Evolutionary conservation across 805 yeast genomes (phyloP).

Genomic region (Kuraishia hungarica): DNA sequence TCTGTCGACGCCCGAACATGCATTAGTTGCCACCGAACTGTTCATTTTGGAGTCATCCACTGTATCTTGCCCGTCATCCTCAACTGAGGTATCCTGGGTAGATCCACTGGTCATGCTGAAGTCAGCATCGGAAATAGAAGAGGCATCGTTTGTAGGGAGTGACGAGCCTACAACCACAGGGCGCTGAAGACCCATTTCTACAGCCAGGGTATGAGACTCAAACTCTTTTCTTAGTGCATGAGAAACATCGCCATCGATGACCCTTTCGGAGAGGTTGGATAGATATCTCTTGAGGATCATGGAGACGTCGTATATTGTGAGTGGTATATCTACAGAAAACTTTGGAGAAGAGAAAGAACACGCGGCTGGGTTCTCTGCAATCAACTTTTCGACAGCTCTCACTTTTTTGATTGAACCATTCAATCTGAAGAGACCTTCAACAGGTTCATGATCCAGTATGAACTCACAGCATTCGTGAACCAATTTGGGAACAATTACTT

Average conservation of each 20-base stretch:
- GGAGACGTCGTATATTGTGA: conserved; percentile 23
- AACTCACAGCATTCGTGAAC: conserved; percentile 23
- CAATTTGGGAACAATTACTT: conserved; percentile 18
- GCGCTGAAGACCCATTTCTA: background rate
- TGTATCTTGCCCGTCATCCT: background rate
- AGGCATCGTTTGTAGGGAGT: background rate
- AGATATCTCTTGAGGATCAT: conserved; percentile 28
- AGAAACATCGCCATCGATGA: conserved; percentile 9
- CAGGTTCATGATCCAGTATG: conserved; percentile 13
- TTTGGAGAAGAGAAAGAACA: conserved; percentile 7
- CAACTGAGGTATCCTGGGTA: background rate
- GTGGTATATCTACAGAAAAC: conserved; percentile 11
- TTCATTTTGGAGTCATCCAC: background rate
- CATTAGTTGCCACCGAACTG: background rate
- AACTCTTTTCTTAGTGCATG: conserved; percentile 11
- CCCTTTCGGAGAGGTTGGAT: conserved; percentile 15
- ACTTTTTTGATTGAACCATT: conserved; percentile 26
- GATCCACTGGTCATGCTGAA: background rate
- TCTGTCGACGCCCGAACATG: background rate
- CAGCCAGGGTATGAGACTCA: background rate
- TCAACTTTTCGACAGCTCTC: conserved; percentile 17
- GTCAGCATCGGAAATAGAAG: background rate
- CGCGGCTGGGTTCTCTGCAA: conserved; percentile 9
- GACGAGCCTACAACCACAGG: background rate
- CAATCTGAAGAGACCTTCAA: conserved; percentile 28